A percentile compares a stretch with the other conserved stretches of the same genome.
These are phyloP conservation scores for Solioccasus polychromus DNA, from an alignment of 768 basidiomycete species.

Conservation along the genomic window DNA sequence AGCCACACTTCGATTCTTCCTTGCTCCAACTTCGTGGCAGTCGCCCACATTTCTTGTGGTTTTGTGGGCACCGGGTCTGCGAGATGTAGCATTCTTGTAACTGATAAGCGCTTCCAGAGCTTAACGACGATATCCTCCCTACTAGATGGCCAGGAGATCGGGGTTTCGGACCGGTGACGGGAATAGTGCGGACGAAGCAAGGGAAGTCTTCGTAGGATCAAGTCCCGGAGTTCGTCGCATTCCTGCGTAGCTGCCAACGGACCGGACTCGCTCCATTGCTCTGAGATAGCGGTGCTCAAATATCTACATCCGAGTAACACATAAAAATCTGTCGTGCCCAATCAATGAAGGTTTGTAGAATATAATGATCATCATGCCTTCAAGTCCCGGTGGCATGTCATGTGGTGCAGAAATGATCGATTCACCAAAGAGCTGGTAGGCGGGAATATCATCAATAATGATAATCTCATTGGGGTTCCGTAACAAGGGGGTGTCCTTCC, in stretches of 20 bases:
- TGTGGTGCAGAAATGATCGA: slow-evolving; percentile 72
- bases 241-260: slow-evolving; percentile 46
- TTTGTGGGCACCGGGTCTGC: slow-evolving; percentile 44
- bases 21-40: slow-evolving; percentile 45
- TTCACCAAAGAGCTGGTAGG: slow-evolving; percentile 71
- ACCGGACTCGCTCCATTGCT: slow-evolving; percentile 57
- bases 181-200: slow-evolving; percentile 85
- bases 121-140: slow-evolving; percentile 62
- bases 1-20: slow-evolving; percentile 68
- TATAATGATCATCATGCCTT: not conserved
- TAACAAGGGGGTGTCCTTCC: slow-evolving; percentile 66
- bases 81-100: slow-evolving; percentile 56
- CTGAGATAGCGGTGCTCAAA: slow-evolving; percentile 68
- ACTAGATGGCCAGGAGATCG: slow-evolving; percentile 50
- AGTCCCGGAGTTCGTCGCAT: slow-evolving; percentile 47
- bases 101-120: slow-evolving; percentile 55
- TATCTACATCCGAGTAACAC: slow-evolving; percentile 65
- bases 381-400: slow-evolving; percentile 84
- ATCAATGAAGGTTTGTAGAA: not conserved
- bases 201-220: slow-evolving; percentile 77
- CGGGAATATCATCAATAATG: slow-evolving; percentile 78
- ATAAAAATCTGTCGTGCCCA: slow-evolving; percentile 86
- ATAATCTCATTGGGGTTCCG: slow-evolving; percentile 61
- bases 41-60: slow-evolving; percentile 71
- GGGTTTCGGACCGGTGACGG: slow-evolving; percentile 51